Evolutionary conservation across 75 land plant species (phyloP), one percentile per base, ranked within the genome.

Genomic region (Picea glauca): DNA sequence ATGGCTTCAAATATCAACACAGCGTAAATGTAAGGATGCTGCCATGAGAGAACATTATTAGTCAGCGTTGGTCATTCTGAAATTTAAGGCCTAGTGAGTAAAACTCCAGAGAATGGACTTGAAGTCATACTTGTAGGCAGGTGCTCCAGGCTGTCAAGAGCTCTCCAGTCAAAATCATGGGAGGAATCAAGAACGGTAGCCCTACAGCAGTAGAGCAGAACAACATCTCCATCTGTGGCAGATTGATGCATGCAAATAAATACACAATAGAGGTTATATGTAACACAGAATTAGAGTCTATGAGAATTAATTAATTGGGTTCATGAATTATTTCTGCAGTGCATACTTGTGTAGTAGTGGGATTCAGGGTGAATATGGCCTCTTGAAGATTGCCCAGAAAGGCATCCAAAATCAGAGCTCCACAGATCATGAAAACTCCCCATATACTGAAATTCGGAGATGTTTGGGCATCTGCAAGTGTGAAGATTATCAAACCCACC

Each of bases 311-410:
- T 35, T 1, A 35, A 35, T 35, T 35, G 38, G 38, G 38, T 2
- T 4, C 43, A 40, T 40, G 4, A 40, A 2, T 4, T 2, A 40
- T 40, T 40, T 40, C 4, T 40, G 4, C 3, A 40, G 43, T 40
- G 43, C 4, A 40, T 78, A 94, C 99, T 93, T 97, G 99, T 1
- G 98, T 84, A 3, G 99, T 97, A 54, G 91, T 88, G 14, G 98
- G 99, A 79, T 93, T 97, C 85, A 93, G 80, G 62, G 88, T 91
- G 79, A 97, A 97, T 60, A 97, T 97, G 38, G 92, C 94, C 80
- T 97, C 99, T 82, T 97, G 99, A 56, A 97, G 84, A 79, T 97
- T 97, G n/a, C 99, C 99, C 56, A 97, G 79, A 77, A 97, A 94
- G 23, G 99, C 85, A 78, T 97, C 99, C 87, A 97, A 87, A 7